Percentiles rank a stretch among this genome's conserved stretches.
These are phyloP conservation scores for Pseudocercospora fuligena DNA, from an alignment of 2,329 filamentous ascomycete species.

Conservation along the genomic window DNA sequence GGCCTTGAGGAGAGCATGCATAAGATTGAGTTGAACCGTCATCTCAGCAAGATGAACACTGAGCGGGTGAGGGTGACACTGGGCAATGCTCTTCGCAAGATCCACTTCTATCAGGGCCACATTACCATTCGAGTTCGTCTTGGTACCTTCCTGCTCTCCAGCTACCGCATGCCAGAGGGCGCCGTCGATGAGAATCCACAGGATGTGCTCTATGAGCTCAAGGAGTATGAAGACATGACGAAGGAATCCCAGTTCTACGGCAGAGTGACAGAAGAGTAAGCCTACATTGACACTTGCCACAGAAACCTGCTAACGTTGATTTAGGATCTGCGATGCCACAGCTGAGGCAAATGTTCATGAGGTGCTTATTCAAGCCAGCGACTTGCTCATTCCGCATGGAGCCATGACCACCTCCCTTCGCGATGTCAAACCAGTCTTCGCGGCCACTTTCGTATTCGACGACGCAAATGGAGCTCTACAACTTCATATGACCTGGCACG, in stretches of 20 bases:
- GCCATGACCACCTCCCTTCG: conserved; percentile 27
- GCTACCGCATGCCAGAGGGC: conserved; percentile 27
- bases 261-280: conserved; percentile 42
- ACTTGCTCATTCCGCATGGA: conserved; percentile 34
- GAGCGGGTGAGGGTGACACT: conserved; percentile 28
- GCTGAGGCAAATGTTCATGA: conserved; percentile 30
- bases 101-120: conserved; percentile 43
- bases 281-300: not conserved
- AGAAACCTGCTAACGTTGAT: conserved; percentile 12
- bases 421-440: conserved; percentile 37
- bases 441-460: conserved; percentile 38
- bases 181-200: not conserved
- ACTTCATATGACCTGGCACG: conserved; percentile 36
- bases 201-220: conserved; percentile 33
- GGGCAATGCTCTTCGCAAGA: conserved; percentile 33
- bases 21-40: not conserved
- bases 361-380: conserved; percentile 26
- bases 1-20: conserved; percentile 6
- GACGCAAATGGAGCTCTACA: conserved; percentile 31
- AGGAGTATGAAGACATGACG: conserved; percentile 41
- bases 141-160: conserved; percentile 40
- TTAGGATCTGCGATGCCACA: conserved; percentile 36
- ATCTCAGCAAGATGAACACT: conserved; percentile 12
- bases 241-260: conserved; percentile 37
- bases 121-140: conserved; percentile 43